Conservation (phyloP, 306 rosid genomes). For the Quercus bicolor region DNA sequence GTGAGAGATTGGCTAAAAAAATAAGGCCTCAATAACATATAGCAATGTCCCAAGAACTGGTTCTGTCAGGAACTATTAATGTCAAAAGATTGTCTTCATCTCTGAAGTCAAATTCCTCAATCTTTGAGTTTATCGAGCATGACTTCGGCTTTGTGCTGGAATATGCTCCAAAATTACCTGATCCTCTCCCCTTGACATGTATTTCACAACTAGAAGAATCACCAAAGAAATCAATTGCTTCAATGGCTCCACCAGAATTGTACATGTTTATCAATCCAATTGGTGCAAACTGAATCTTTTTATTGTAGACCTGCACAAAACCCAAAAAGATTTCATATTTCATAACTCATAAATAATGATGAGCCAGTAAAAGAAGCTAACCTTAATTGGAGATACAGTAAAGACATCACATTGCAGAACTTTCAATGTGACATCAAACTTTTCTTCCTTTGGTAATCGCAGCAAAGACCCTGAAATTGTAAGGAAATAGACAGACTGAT, state of each 20-base stretch:
- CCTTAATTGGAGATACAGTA: constrained; percentile 39
- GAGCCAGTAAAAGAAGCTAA: neutral
- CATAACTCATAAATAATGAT: neutral
- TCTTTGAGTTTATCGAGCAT: constrained; percentile 26
- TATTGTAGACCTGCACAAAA: constrained; percentile 24
- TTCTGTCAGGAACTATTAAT: constrained; percentile 18
- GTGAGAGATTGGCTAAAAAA: neutral
- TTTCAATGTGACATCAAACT: constrained; percentile 22
- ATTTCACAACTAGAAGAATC: constrained; percentile 15
- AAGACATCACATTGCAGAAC: constrained; percentile 30
- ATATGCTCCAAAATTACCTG: constrained; percentile 38
- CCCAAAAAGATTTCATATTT: neutral
- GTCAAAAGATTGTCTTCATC: constrained; percentile 31
- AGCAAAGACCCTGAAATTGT: constrained; percentile 23
- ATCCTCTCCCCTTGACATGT: constrained; percentile 31
- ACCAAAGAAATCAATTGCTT: constrained; percentile 14
- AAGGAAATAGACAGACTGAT: neutral
- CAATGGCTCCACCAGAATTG: constrained; percentile 45
- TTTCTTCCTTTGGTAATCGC: constrained; percentile 27
- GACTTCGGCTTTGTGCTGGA: constrained; percentile 31
- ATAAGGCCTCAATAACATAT: constrained; percentile 13
- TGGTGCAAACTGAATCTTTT: constrained; percentile 31
- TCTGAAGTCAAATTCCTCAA: constrained; percentile 22
- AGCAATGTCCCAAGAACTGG: constrained; percentile 23
- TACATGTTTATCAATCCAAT: constrained; percentile 39